Conservation (phyloP, 305 asterid species). For the Salvia sclarea region DNA sequence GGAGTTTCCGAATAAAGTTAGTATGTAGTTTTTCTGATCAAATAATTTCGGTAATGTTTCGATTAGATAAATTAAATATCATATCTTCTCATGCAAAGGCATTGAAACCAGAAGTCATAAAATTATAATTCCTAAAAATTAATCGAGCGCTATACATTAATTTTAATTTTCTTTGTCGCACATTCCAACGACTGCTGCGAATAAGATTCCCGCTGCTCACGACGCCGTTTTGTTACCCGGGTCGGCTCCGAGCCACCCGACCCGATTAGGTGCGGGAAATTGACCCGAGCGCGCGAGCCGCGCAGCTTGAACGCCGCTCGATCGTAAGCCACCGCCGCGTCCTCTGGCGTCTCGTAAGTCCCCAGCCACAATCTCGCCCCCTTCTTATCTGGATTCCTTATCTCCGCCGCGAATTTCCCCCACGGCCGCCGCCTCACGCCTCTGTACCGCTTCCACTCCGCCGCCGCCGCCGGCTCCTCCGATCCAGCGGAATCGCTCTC, state of each 20-base stretch:
- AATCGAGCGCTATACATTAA: not conserved
- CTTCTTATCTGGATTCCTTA: conserved; percentile 36
- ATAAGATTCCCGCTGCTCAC: not conserved
- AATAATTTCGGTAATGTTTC: no score
- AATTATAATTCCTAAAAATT: not conserved
- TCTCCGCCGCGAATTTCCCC: conserved; percentile 51
- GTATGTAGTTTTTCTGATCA: no score
- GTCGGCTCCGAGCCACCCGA: conserved; percentile 30
- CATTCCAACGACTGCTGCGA: not conserved
- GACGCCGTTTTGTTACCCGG: conserved; percentile 35
- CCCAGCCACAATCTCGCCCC: conserved; percentile 47
- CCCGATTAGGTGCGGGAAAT: conserved; percentile 43
- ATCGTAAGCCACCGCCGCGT: conserved; percentile 48
- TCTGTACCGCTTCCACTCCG: conserved; percentile 36
- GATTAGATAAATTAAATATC: no score
- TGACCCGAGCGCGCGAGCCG: conserved; percentile 39
- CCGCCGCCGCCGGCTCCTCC: conserved; percentile 14
- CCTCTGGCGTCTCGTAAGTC: conserved; percentile 45
- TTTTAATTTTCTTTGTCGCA: not conserved
- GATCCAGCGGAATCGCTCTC: not conserved
- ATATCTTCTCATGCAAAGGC: no score
- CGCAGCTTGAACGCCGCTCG: conserved; percentile 40
- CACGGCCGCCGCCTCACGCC: conserved; percentile 46
- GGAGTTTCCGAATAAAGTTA: no score
- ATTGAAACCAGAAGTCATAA: no score